Evolutionary conservation across 164 flowering plant species (phyloP).

Genomic region (Cinnamomum micranthum): DNA sequence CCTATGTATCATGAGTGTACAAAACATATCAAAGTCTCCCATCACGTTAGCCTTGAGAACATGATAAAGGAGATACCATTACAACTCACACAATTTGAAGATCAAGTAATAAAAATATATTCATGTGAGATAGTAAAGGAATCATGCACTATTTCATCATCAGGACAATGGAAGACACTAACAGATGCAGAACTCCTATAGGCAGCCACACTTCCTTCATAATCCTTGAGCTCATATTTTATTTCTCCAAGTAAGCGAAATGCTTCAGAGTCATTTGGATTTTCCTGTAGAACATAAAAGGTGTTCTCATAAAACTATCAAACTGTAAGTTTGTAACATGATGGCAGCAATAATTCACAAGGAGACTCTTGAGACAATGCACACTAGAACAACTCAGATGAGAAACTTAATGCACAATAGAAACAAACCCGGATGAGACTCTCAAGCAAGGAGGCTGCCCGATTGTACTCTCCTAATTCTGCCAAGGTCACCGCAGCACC

Average conservation of each 20-base stretch:
- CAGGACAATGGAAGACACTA: slow-evolving; percentile 14
- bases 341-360: not conserved
- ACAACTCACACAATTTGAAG: too few species aligned
- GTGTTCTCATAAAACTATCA: not conserved
- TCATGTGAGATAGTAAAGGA: not conserved
- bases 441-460: slow-evolving; percentile 64
- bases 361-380: not conserved
- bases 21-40: too few species aligned
- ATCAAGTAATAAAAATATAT: not conserved
- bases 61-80: too few species aligned
- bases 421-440: slow-evolving; percentile 58
- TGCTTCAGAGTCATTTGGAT: slow-evolving; percentile 65
- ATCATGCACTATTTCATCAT: slow-evolving; percentile 1
- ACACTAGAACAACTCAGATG: slow-evolving; percentile 30
- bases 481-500: slow-evolving; percentile 83
- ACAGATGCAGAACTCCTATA: slow-evolving; percentile 64
- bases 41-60: too few species aligned
- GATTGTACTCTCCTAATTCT: slow-evolving; percentile 68
- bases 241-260: slow-evolving; percentile 91
- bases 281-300: slow-evolving; percentile 42
- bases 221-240: slow-evolving; percentile 78
- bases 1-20: too few species aligned
- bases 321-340: not conserved
- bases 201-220: slow-evolving; percentile 76
- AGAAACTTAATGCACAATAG: not conserved